Conservation (phyloP, 345 rosid genomes). For the Acer yangbiense region DNA sequence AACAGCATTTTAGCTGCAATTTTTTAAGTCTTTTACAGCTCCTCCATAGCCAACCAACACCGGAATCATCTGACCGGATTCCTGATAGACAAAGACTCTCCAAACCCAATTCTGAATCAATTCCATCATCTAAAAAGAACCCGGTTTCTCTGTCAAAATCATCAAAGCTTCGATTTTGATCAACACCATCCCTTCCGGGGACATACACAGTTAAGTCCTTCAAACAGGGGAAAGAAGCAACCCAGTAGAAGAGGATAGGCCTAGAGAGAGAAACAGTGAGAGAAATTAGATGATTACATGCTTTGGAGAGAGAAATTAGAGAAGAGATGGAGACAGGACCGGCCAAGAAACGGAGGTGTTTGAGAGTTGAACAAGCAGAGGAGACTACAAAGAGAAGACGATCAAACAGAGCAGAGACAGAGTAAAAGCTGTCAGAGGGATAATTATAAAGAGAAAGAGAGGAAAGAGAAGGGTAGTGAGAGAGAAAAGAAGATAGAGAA, state of each 20-base stretch:
- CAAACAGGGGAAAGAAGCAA: constrained; percentile 54
- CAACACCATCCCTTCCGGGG: constrained; percentile 17
- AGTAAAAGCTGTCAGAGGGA: constrained; percentile 18
- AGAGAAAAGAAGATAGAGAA: constrained; percentile 54
- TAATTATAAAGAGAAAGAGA: constrained; percentile 47
- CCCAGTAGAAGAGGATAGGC: constrained; percentile 65
- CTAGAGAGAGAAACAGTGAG: constrained; percentile 50
- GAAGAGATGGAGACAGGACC: constrained; percentile 56
- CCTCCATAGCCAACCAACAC: constrained; percentile 66
- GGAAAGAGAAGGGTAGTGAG: constrained; percentile 58
- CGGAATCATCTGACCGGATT: constrained; percentile 53
- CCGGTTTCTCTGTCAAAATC: constrained; percentile 15
- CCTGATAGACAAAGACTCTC: constrained; percentile 62
- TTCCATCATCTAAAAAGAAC: constrained; percentile 30
- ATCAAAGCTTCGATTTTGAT: constrained; percentile 11
- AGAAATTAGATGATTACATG: constrained; percentile 52
- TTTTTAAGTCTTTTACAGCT: constrained; percentile 62
- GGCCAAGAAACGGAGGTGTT: constrained; percentile 50
- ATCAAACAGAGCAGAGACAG: constrained; percentile 29
- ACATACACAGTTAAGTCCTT: constrained; percentile 56
- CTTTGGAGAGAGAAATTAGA: constrained; percentile 47
- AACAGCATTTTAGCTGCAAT: constrained; percentile 63
- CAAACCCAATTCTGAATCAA: constrained; percentile 50
- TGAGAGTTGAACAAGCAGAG: constrained; percentile 49
- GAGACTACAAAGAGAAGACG: constrained; percentile 46